Base-by-base conservation (phyloP, 129 eudicot genomes). In the Centella asiatica region DNA sequence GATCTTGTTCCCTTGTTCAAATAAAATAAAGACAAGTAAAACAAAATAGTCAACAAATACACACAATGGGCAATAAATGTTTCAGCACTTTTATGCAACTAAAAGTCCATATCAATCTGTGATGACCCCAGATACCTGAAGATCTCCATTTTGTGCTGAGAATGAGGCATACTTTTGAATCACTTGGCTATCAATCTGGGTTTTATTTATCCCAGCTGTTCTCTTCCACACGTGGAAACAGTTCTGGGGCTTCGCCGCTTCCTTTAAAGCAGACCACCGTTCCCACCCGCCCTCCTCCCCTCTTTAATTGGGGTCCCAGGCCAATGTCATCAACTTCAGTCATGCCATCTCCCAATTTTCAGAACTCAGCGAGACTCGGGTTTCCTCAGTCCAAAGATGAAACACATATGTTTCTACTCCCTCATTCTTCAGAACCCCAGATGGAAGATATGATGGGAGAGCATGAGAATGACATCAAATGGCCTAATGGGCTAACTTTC, bases 101-200 rank as follows among this genome's bases (percentile, higher is more conserved):
- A 36, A 19, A 57, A 59, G 63, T 39, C 37, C 33, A 28, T 22
- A 32, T 15, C 19, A 44, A 4, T 60, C 9, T 47, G 48, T 15
- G 2, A 40, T 67, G 33, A 31, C 27, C 31, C 56, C 62, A 90
- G 98, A 90, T 90, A 65, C 94, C 98, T 15, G 97, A 90, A 73
- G 97, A 90, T 54, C 89, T 90, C 37, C 97, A 90, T 64, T 90
- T 90, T 68, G 97, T 90, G 81, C 84, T 90, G 66, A 79, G 97
- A 75, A 90, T 90, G 97, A 81, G 97, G 61, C 97, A 84, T 66
- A 90, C 94, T 0, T 90, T 90, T 65, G 95, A 90, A 36, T 90
- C 97, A 15, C 85, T 86, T 2, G 97, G 94, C 45, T 90, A 90
- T 65, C 97, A 90, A 67, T 90, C 95, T 18, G 95, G 95, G 18